These are phyloP conservation scores for Gypsophila paniculata DNA, from an alignment of 179 eudicot species.

Conservation along the genomic window DNA sequence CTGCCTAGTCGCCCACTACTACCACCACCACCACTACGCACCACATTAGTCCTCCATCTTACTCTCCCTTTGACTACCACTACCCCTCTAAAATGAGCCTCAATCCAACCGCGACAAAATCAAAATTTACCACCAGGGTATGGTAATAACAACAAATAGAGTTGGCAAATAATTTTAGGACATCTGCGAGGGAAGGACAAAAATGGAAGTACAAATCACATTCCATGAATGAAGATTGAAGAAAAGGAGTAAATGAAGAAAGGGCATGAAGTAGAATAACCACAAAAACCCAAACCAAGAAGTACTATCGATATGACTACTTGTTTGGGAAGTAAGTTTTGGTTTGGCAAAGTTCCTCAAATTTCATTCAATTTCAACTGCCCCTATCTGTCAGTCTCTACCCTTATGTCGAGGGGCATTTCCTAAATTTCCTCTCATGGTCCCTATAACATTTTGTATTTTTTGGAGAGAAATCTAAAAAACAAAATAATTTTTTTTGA, in stretches of 20 bases:
- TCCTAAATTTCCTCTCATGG: conserved; percentile 11
- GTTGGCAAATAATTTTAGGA: no score
- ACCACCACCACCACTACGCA: no score
- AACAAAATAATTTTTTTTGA: neutral
- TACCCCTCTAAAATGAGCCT: no score
- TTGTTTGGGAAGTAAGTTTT: conserved; percentile 21
- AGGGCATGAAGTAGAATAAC: neutral
- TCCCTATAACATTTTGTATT: conserved; percentile 19
- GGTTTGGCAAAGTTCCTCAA: conserved; percentile 12
- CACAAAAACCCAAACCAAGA: conserved; percentile 1
- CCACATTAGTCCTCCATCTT: no score
- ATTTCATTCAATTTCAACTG: conserved; percentile 13
- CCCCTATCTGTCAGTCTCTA: conserved; percentile 1
- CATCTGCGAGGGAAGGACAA: no score
- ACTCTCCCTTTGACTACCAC: no score
- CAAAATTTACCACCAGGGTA: no score
- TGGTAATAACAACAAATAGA: no score
- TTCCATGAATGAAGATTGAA: no score
- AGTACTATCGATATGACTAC: neutral
- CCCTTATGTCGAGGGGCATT: conserved; percentile 24
- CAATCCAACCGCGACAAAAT: no score
- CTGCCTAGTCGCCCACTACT: no score
- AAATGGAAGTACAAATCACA: no score
- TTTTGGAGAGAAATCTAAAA: neutral
- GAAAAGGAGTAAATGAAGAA: neutral